These are phyloP conservation scores for Lodderomyces oxycetoniae DNA, from an alignment of 1,139 yeast genomes.

Conservation along the genomic window DNA sequence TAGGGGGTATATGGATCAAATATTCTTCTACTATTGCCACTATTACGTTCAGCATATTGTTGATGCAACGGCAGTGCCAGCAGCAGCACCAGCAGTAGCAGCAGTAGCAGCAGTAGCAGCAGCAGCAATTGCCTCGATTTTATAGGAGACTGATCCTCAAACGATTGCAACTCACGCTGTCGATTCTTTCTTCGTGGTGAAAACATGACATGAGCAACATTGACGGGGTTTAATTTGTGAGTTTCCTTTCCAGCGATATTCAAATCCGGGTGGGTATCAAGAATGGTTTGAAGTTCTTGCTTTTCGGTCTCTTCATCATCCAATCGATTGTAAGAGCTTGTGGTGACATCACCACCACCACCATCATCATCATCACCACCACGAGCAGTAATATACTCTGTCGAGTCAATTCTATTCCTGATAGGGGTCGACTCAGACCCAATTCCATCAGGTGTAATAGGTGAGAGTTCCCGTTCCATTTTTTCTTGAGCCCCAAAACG, in stretches of 20 bases:
- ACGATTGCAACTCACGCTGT: constrained; percentile 11
- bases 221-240: constrained; percentile 31
- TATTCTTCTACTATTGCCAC: background rate
- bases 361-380: background rate
- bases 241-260: constrained; percentile 22
- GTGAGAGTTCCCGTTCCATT: constrained; percentile 9
- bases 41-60: constrained; percentile 1
- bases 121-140: too few species aligned
- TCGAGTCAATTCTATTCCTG: background rate
- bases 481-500: too few species aligned
- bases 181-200: constrained; percentile 25
- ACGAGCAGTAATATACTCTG: background rate
- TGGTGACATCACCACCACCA: too few species aligned
- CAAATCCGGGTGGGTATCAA: constrained; percentile 31
- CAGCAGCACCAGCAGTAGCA: too few species aligned
- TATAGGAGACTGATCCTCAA: background rate
- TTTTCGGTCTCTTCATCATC: constrained; percentile 1
- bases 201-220: constrained; percentile 40
- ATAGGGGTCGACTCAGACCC: constrained; percentile 11
- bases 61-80: too few species aligned
- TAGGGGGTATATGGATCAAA: constrained; percentile 40
- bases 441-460: constrained; percentile 9
- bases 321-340: too few species aligned
- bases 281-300: constrained; percentile 11
- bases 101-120: too few species aligned